Evolutionary conservation across 306 rosid genomes (phyloP).

Genomic region (Sophora flavescens): DNA sequence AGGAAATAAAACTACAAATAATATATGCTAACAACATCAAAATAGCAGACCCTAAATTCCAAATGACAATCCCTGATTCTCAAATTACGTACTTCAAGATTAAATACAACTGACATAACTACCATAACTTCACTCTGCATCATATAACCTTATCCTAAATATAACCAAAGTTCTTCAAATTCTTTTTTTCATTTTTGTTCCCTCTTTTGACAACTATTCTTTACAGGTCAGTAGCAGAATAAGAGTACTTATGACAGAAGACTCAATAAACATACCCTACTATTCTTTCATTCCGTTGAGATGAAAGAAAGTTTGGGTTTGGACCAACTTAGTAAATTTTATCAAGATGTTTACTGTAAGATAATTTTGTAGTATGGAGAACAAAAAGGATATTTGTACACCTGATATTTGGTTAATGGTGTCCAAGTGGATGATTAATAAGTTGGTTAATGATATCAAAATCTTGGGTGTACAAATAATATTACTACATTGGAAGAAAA

Average conservation of each 20-base stretch:
- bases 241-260: constrained; percentile 86
- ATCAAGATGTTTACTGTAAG: not conserved
- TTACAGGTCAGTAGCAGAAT: constrained; percentile 74
- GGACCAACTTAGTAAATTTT: not conserved
- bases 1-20: constrained; percentile 3
- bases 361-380: constrained; percentile 3
- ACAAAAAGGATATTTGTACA: too few relatives aligned
- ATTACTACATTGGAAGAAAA: too few relatives aligned
- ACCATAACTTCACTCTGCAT: constrained; percentile 21
- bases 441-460: too few relatives aligned
- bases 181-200: not conserved
- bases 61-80: not conserved
- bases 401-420: too few relatives aligned
- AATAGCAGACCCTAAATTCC: not conserved
- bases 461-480: too few relatives aligned
- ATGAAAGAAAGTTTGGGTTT: constrained; percentile 49
- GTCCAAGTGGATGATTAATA: too few relatives aligned
- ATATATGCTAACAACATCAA: not conserved
- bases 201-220: not conserved
- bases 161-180: constrained; percentile 1
- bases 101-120: not conserved
- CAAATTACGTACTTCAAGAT: not conserved
- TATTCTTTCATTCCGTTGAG: constrained; percentile 78
- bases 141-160: constrained; percentile 4
- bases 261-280: constrained; percentile 75